These are phyloP conservation scores for Podaxis pistillaris DNA, from an alignment of 768 basidiomycete species.

Conservation along the genomic window DNA sequence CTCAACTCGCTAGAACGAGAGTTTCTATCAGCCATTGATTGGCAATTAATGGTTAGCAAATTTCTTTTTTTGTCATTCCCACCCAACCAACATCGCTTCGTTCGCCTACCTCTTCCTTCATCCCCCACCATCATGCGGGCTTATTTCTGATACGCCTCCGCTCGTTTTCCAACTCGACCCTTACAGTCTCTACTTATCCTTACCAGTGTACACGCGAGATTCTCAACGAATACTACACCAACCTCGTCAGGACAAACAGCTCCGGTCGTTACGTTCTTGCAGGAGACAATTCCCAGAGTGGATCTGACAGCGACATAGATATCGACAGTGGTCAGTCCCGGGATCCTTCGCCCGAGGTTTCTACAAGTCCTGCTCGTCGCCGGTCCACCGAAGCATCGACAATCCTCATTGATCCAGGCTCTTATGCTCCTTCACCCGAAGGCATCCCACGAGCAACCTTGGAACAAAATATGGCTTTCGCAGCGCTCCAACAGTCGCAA, in stretches of 20 bases:
- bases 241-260: slow-evolving; percentile 85
- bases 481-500: slow-evolving; percentile 56
- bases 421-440: slow-evolving; percentile 32
- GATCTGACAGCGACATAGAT: slow-evolving; percentile 55
- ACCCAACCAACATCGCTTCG: background rate
- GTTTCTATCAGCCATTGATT: slow-evolving; percentile 88
- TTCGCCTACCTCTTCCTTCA: background rate
- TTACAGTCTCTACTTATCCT: slow-evolving; percentile 28
- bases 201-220: slow-evolving; percentile 84
- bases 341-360: slow-evolving; percentile 46
- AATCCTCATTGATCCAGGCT: slow-evolving; percentile 41
- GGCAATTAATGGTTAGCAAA: slow-evolving; percentile 85
- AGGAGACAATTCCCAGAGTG: slow-evolving; percentile 41
- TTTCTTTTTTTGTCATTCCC: slow-evolving; percentile 21
- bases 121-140: background rate
- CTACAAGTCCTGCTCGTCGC: slow-evolving; percentile 25
- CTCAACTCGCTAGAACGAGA: slow-evolving; percentile 94
- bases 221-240: slow-evolving; percentile 92
- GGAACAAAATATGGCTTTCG: slow-evolving; percentile 86
- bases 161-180: slow-evolving; percentile 17
- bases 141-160: background rate
- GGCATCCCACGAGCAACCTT: slow-evolving; percentile 61
- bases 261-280: slow-evolving; percentile 52
- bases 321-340: slow-evolving; percentile 54
- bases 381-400: slow-evolving; percentile 36